Evolutionary conservation across 768 basidiomycete genomes (phyloP), one percentile per base, ranked within the genome.

Genomic region (Tulasnella calospora): DNA sequence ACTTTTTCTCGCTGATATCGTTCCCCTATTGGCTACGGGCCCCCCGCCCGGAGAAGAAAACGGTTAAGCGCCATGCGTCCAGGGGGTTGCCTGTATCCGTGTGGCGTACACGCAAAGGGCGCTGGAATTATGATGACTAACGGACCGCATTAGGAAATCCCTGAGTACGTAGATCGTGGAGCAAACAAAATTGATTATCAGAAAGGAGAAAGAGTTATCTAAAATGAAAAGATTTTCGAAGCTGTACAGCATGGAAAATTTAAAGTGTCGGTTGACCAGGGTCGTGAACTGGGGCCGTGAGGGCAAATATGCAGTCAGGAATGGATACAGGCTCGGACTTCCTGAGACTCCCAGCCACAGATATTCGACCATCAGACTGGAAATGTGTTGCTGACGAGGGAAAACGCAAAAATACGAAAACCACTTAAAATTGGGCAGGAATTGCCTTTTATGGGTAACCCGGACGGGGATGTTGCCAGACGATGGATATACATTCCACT

Each of bases 201-300:
- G 33, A 35, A 67, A 57, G 35, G 33, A 35, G 61, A 67, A 67
- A 67, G 61, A 67, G 61, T 67, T 67, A 67, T 67, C 61, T 67
- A 67, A 67, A 67, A 67, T 67, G 61, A 67, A 67, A 67, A 67
- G 61, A 67, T 67, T 67, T 67, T 67, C 51, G 61, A 67, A 67
- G 61, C 61, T 67, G 61, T 67, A 67, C 61, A 67, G 61, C 61
- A 67, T 67, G 61, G 61, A 67, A 67, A 67, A 67, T 67, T 67
- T 35, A 67, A 67, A 67, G 30, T 67, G 61, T 67, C 21, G 6
- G 61, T 33, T 33, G 27, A 67, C 30, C 61, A 67, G 61, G 61
- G 61, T 67, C 61, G 61, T n/a, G 30, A 13, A 1, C 30, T 30
- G 9, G 30, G 61, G 27, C 33, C n/a, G 55, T 9, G 61, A 67